Base-by-base conservation (phyloP, 148 eudicot species). In the Bassia scoparia region DNA sequence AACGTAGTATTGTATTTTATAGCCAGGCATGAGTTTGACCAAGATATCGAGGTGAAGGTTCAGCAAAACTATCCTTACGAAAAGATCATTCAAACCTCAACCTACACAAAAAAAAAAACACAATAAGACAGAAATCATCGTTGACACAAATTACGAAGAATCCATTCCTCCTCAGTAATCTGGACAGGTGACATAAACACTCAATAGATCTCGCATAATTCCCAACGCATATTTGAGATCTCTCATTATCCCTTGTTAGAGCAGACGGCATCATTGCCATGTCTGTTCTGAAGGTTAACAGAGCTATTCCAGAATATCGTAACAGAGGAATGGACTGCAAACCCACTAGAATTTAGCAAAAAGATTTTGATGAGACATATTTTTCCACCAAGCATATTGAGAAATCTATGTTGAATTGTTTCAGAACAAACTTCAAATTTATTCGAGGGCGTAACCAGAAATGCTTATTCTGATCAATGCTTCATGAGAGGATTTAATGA, bases 321-420 rank as follows among this genome's bases (percentile, higher is more conserved):
- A 95, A 85, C 67, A 95, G 79, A 56, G 98, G 96, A 63, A 91
- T 81, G 46, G 70, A 64, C 98, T 95, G 93, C 86, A 72, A 66
- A 62, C 35, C 16, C 48, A 69, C 15, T 15, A 52, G 46, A 70
- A 66, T n/a, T 35, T 72, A 56, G 68, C 18, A 68, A 53, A 33
- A 77, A 58, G 55, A 58, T 49, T 13, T 59, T 59, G 52, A 68
- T 56, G 41, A 54, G 54, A 60, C 20, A 8, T 35, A 34, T 31
- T 20, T 44, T 7, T n/a, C 17, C 5, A 27, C 10, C n/a, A 37
- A 60, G 35, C 53, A 71, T 23, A 66, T 46, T 52, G 34, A n/a
- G 58, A 60, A 64, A 26, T 24, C 54, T 30, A 56, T 68, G 53
- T 34, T 35, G 44, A 65, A 29, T 2, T 33, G 56, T 71, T 46